Percentiles rank a stretch among this genome's conserved stretches.
Conservation (phyloP, 2,329 filamentous ascomycete species). For the Botryotinia globosa region DNA sequence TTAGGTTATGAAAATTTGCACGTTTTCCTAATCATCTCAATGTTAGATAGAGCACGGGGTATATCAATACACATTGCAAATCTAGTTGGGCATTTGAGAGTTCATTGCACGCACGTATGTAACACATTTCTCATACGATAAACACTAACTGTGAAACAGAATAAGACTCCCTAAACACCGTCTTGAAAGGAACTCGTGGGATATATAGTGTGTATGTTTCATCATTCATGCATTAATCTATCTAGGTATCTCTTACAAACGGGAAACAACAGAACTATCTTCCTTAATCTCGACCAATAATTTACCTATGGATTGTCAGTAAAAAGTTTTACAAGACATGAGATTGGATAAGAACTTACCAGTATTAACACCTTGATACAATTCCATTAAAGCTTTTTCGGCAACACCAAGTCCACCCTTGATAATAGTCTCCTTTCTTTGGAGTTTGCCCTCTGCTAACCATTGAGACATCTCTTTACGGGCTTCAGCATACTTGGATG, state of each 20-base stretch:
- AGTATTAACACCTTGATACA: conserved; percentile 69
- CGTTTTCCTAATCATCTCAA: neutral
- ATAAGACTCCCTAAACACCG: neutral
- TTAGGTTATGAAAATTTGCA: neutral
- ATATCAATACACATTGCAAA: neutral
- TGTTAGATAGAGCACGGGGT: neutral
- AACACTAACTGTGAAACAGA: neutral
- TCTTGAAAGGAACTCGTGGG: neutral
- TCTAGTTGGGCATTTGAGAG: neutral
- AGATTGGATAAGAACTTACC: conserved; percentile 44
- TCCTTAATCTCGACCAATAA: conserved; percentile 55
- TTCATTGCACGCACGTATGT: neutral
- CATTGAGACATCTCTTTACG: conserved; percentile 61
- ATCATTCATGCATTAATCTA: neutral
- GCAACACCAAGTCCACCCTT: conserved; percentile 65
- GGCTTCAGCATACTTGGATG: conserved; percentile 55
- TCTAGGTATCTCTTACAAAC: conserved; percentile 19
- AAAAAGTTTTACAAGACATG: neutral
- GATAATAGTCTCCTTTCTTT: conserved; percentile 68
- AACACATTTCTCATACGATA: neutral
- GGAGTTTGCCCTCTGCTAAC: conserved; percentile 69
- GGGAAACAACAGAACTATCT: conserved; percentile 19
- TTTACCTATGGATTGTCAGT: conserved; percentile 41
- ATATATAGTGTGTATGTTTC: neutral
- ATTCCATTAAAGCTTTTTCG: conserved; percentile 58